Percentiles rank a stretch among this genome's conserved stretches.
These are phyloP conservation scores for Parasitella parasitica DNA, from an alignment of 371 early-diverging fungal species.

Conservation along the genomic window DNA sequence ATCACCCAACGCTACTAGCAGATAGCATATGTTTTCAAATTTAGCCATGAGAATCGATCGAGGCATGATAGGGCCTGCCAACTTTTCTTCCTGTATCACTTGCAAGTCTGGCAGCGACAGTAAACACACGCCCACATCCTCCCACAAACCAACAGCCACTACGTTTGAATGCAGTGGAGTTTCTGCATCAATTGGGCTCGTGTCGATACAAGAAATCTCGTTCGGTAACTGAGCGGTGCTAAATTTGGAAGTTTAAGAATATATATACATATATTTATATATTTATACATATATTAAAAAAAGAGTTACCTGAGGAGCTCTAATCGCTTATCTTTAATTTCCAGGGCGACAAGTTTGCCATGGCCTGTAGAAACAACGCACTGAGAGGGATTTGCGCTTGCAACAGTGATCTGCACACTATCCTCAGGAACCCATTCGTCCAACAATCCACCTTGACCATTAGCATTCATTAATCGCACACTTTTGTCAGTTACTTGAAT, in stretches of 20 bases:
- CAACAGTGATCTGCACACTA: conserved; percentile 56
- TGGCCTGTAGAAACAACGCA: conserved; percentile 68
- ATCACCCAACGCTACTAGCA: conserved; percentile 84
- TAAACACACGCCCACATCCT: conserved; percentile 62
- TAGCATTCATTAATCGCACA: conserved; percentile 37
- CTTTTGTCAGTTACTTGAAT: conserved; percentile 46
- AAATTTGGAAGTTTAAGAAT: no score
- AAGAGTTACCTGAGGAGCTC: conserved; percentile 37
- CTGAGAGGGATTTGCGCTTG: conserved; percentile 60
- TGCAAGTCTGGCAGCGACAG: conserved; percentile 61
- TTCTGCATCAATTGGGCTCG: conserved; percentile 52
- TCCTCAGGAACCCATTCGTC: conserved; percentile 58
- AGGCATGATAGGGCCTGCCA: conserved; percentile 67
- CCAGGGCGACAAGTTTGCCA: conserved; percentile 59
- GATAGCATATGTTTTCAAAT: conserved; percentile 73
- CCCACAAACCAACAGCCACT: conserved; percentile 81
- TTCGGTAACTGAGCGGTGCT: conserved; percentile 48
- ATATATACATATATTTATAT: no score
- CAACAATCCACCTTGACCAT: conserved; percentile 26
- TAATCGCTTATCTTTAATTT: conserved; percentile 44
- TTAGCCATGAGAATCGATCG: conserved; percentile 76
- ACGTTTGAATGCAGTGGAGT: conserved; percentile 36
- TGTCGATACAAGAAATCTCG: conserved; percentile 78
- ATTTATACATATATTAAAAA: background rate
- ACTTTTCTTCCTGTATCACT: conserved; percentile 46